Evolutionary conservation across 257 asterid species (phyloP).

Genomic region (Penstemon barbatus): DNA sequence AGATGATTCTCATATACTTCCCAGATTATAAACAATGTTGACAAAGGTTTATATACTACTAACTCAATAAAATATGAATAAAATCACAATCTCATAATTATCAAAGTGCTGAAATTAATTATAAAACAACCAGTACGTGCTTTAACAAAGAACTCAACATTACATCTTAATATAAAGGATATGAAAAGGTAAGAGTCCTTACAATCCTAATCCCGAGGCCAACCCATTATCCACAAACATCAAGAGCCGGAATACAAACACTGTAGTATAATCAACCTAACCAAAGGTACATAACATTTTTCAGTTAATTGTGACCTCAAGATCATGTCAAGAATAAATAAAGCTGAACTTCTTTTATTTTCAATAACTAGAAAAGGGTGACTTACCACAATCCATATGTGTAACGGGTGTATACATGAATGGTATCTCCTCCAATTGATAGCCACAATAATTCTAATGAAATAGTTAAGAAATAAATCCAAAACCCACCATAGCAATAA

Average conservation of each 20-base stretch:
- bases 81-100: not conserved
- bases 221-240: constrained; percentile 94
- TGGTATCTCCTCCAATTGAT: constrained; percentile 88
- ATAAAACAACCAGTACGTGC: not conserved
- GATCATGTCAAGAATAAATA: constrained; percentile 10
- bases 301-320: constrained; percentile 19
- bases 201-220: constrained; percentile 99
- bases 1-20: not conserved
- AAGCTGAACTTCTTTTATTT: not conserved
- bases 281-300: constrained; percentile 19
- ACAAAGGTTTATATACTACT: constrained; percentile 4
- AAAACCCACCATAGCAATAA: constrained; percentile 18
- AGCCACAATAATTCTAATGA: constrained; percentile 73
- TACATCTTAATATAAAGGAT: not conserved
- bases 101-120: constrained; percentile 1
- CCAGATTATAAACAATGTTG: not conserved
- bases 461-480: constrained; percentile 41
- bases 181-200: constrained; percentile 39
- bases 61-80: not conserved
- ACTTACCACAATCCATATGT: constrained; percentile 98
- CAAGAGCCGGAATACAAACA: constrained; percentile 85
- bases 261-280: constrained; percentile 86
- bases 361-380: not conserved
- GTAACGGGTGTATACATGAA: constrained; percentile 73
- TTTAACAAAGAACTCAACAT: not conserved